Percentiles rank a stretch among this genome's conserved stretches.
Evolutionary conservation across 495 filamentous ascomycete species (phyloP).

Genomic region (Pseudevernia furfuracea): DNA sequence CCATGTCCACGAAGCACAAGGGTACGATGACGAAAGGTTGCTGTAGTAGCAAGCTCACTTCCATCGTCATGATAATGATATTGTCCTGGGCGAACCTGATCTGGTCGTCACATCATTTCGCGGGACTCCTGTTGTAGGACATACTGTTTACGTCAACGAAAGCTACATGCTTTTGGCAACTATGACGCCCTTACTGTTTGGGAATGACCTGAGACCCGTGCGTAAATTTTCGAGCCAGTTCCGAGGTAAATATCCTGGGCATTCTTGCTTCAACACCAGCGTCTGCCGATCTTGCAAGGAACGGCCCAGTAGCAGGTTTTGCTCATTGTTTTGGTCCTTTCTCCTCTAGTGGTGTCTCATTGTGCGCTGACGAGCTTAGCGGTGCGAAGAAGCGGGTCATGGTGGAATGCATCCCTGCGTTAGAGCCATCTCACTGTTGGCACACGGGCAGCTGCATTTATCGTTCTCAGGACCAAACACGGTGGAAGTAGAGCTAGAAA

Average conservation of each 20-base stretch:
- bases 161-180: too few relatives aligned
- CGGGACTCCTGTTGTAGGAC: too few relatives aligned
- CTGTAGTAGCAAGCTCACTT: not conserved
- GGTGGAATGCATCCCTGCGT: not conserved
- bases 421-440: not conserved
- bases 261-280: too few relatives aligned
- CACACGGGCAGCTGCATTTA: not conserved
- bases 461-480: not conserved
- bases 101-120: too few relatives aligned
- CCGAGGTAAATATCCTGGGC: too few relatives aligned
- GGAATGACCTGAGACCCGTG: too few relatives aligned
- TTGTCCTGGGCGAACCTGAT: not conserved
- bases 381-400: not conserved
- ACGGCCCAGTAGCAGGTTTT: too few relatives aligned
- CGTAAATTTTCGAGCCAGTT: too few relatives aligned
- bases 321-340: too few relatives aligned
- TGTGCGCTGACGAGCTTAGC: not conserved
- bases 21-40: not conserved
- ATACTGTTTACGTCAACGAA: too few relatives aligned
- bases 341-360: not conserved
- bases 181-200: too few relatives aligned
- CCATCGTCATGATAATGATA: not conserved
- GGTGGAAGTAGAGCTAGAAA: not conserved
- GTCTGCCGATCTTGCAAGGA: too few relatives aligned
- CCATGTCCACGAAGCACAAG: not conserved